Percentiles rank a stretch among this genome's conserved stretches.
Evolutionary conservation across 2,329 filamentous ascomycete species (phyloP).

Genomic region (Coniochaeta sp.): DNA sequence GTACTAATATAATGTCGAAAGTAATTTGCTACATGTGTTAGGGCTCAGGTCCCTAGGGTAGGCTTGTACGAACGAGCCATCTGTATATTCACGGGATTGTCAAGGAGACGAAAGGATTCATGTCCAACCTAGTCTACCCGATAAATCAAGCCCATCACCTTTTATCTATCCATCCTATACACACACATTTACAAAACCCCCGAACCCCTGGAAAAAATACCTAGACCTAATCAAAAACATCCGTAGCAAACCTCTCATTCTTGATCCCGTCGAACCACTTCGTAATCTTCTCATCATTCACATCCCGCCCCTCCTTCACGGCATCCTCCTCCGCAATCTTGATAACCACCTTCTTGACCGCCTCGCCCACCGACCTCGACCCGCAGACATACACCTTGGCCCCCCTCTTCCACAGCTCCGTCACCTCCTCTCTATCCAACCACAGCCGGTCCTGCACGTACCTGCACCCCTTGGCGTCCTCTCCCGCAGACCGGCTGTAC

Average conservation of each 20-base stretch:
- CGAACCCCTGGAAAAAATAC: no score
- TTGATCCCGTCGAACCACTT: constrained; percentile 41
- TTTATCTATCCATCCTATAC: no score
- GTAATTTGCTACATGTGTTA: no score
- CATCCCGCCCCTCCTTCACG: constrained; percentile 18
- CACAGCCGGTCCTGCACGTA: constrained; percentile 40
- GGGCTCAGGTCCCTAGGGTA: no score
- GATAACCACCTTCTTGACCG: constrained; percentile 26
- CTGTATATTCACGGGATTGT: no score
- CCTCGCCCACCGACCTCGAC: constrained; percentile 33
- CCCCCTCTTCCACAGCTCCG: constrained; percentile 24
- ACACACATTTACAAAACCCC: no score
- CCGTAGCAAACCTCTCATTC: constrained; percentile 50
- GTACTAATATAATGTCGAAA: background rate
- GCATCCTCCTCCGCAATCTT: constrained; percentile 23
- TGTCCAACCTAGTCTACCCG: no score
- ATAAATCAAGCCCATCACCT: no score
- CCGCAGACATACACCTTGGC: constrained; percentile 57
- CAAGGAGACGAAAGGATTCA: no score
- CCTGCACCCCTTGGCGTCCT: constrained; percentile 25
- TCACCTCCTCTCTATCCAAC: constrained; percentile 28
- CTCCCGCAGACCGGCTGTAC: constrained; percentile 36
- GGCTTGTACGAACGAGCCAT: no score
- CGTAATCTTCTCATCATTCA: constrained; percentile 17
- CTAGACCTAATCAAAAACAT: constrained; percentile 49